Evolutionary conservation across 2,329 filamentous ascomycete species (phyloP), one percentile per base, ranked within the genome.

Genomic region (Colletotrichum sidae): DNA sequence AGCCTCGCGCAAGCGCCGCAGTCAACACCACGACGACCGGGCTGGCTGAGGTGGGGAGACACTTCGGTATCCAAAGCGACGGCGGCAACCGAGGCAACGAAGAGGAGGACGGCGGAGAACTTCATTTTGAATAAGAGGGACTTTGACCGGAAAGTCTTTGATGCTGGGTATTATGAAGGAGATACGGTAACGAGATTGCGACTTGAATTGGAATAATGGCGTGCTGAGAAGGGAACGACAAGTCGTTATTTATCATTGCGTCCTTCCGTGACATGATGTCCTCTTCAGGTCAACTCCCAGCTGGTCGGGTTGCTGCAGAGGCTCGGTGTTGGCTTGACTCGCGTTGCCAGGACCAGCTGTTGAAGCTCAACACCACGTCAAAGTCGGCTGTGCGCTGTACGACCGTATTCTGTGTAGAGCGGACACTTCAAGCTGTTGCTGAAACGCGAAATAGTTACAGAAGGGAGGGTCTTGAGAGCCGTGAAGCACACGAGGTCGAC

Each of bases 21-120:
- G 51, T 61, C 57, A 8, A 65, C 57, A 7, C 50, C 56, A 6
- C 62, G 62, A 11, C 62, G 62, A 35, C 62, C 62, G 2, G 62
- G 62, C 46, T 55, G 44, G 51, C 52, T 55, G 46, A 65, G 62
- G 5, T 54, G n/a, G 10, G 57, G 51, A 11, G 57, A 15, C 8
- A 65, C 57, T 3, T 55, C 39, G 15, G 57, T 65, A 39, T 61
- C 51, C 11, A 65, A 38, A 3, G 62, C 62, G 8, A 65, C 62
- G 25, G 62, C 62, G 25, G 50, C 62, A 34, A 65, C 56, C n/a
- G 51, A 61, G 8, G 62, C 57, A 12, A 55, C 45, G 11, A 65
- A 61, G 11, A 65, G 11, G 50, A 61, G n/a, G 38, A 65, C 39
- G 3, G 57, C 25, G 45, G 39, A 55, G 39, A 65, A 52, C 44